Percentiles rank a stretch among this genome's conserved stretches.
Conservation (phyloP, 2,329 filamentous ascomycete species). For the Plenodomus biglobosus region DNA sequence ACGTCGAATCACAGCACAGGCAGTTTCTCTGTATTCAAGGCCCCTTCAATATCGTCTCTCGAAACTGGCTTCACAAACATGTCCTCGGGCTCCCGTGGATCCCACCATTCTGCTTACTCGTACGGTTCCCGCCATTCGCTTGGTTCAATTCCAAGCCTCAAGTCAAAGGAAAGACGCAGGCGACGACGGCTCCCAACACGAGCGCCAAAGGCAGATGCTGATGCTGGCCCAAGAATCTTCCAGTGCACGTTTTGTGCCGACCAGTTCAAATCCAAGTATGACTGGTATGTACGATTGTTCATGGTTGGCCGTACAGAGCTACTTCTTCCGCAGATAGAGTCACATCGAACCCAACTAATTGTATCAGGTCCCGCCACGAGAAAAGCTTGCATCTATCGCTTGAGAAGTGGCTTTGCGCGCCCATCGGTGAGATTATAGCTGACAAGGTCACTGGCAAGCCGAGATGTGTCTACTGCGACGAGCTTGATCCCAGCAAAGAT, state of each 20-base stretch:
- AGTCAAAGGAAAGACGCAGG: slow-evolving; percentile 59
- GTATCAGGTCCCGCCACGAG: slow-evolving; percentile 45
- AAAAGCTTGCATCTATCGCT: slow-evolving; percentile 44
- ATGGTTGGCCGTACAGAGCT: too few relatives aligned
- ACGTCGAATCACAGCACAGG: slow-evolving; percentile 53
- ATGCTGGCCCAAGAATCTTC: slow-evolving; percentile 29
- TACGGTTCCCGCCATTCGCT: slow-evolving; percentile 59
- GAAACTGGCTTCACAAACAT: slow-evolving; percentile 54
- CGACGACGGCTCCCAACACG: slow-evolving; percentile 53
- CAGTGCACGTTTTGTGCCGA: slow-evolving; percentile 47
- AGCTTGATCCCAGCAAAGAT: slow-evolving; percentile 54
- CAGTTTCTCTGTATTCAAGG: slow-evolving; percentile 53
- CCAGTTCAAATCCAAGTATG: slow-evolving; percentile 45
- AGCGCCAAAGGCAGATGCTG: slow-evolving; percentile 29
- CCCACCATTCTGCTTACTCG: slow-evolving; percentile 59
- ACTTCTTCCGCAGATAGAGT: too few relatives aligned
- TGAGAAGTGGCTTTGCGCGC: slow-evolving; percentile 57
- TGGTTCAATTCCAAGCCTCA: slow-evolving; percentile 58
- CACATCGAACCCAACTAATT: slow-evolving; percentile 3
- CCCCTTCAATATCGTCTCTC: slow-evolving; percentile 57
- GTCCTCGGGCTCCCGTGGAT: slow-evolving; percentile 57
- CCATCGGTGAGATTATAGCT: slow-evolving; percentile 58
- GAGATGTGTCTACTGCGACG: slow-evolving; percentile 62
- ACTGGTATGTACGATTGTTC: slow-evolving; percentile 42
- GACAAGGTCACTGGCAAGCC: slow-evolving; percentile 59